phyloP scores from a whole-genome alignment of 345 rosid species.

The Dovyalis caffra region DNA sequence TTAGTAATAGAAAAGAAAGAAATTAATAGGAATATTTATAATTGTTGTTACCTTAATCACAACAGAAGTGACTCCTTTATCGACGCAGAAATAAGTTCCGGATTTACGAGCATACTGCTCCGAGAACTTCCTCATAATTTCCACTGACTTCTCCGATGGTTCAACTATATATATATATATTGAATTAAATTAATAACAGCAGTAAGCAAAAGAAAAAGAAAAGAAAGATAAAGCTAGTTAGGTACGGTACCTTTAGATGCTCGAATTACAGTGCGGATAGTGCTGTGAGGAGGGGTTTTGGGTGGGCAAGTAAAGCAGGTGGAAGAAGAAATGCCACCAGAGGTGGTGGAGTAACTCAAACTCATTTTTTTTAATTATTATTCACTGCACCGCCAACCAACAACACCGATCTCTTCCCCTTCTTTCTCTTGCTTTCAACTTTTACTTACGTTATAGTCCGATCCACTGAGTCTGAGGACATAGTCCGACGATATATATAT shows the following conservation, averaged over 20 bases:
- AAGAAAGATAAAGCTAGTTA: not conserved
- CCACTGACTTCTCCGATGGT: slow-evolving; percentile 84
- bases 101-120: slow-evolving; percentile 96
- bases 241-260: slow-evolving; percentile 36
- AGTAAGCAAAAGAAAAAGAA: not conserved
- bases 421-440: too few species aligned
- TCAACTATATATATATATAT: slow-evolving; percentile 45
- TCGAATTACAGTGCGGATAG: slow-evolving; percentile 29
- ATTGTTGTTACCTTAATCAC: slow-evolving; percentile 67
- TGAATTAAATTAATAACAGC: not conserved
- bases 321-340: slow-evolving; percentile 35
- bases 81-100: slow-evolving; percentile 88
- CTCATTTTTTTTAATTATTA: too few species aligned
- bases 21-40: not conserved
- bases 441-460: too few species aligned
- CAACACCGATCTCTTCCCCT: too few species aligned
- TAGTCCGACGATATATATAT: not conserved
- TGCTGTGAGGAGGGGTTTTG: slow-evolving; percentile 32
- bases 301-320: slow-evolving; percentile 41
- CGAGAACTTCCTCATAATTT: slow-evolving; percentile 95
- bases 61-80: slow-evolving; percentile 92
- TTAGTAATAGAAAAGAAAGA: not conserved
- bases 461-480: not conserved
- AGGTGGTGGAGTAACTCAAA: slow-evolving; percentile 23
- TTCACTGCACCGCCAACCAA: too few species aligned